Evolutionary conservation across 306 rosid genomes (phyloP), one percentile per base, ranked within the genome.

Genomic region (Sechiopsis laciniata): DNA sequence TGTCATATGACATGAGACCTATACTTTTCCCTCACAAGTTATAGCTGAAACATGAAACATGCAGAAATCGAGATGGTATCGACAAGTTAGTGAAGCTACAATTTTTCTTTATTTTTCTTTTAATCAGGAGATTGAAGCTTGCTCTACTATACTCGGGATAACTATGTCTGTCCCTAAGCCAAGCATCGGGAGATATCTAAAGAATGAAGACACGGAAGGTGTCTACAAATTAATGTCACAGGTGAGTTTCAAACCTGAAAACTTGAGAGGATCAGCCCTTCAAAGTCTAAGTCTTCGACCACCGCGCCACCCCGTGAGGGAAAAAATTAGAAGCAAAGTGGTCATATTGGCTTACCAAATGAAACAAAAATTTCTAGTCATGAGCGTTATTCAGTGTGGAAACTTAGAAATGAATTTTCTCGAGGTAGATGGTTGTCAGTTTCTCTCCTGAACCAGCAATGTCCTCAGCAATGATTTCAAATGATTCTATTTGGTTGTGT

Each of bases 341-440:
- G 52, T 65, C 54, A 16, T 64, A 40, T n/a, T 5, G 71, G 52
- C 24, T 17, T 37, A 19, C 54, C 54, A 65, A 65, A 7, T 65
- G 45, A 42, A 17, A 65, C 54, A 40, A 65, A 37, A 10, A 7
- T 45, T 9, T 45, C 50, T 45, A 45, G 9, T 19, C 2, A 45
- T 45, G 17, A 64, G 40, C 21, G 11, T 45, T 45, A 11, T 17
- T 11, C 19, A 46, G 72, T 67, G 2, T 20, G 56, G 9, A 78
- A 77, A 50, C 95, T 5, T 94, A 94, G 97, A 76, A 91, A 89
- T 70, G 96, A 96, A 80, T 94, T 94, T 75, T 94, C 87, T 83
- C 95, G 10, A 91, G 84, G 86, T 94, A 94, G 80, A 94, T 82
- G 58, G 99, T 94, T 61, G 88, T 76, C 72, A 89, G 95, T 84